A percentile compares a stretch with the other conserved stretches of the same genome.
phyloP scores from a whole-genome alignment of 1,284 basidiomycete species.

The Ganoderma resinaceum region DNA sequence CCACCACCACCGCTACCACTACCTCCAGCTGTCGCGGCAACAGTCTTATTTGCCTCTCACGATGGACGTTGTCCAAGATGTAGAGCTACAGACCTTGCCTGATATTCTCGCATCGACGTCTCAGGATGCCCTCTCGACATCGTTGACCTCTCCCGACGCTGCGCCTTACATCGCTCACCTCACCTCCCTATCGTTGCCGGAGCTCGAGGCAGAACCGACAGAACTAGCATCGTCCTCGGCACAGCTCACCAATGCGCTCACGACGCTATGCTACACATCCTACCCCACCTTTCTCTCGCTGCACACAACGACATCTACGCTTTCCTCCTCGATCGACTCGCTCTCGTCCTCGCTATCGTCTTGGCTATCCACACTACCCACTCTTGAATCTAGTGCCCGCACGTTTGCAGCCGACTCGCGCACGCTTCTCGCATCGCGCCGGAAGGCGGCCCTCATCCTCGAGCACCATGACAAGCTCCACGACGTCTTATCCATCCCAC shows the following conservation, averaged over 20 bases:
- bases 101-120: conserved; percentile 28
- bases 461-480: conserved; percentile 92
- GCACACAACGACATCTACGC: conserved; percentile 74
- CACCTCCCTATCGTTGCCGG: conserved; percentile 67
- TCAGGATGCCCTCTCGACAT: conserved; percentile 19
- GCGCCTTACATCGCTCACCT: conserved; percentile 67
- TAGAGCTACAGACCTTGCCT: conserved; percentile 21
- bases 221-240: conserved; percentile 81
- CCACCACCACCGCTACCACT: neutral
- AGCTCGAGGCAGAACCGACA: conserved; percentile 75
- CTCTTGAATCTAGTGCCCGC: conserved; percentile 72
- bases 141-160: conserved; percentile 35
- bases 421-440: conserved; percentile 67
- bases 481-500: conserved; percentile 89
- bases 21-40: neutral
- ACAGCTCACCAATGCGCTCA: conserved; percentile 86
- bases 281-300: conserved; percentile 89
- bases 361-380: conserved; percentile 75
- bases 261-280: conserved; percentile 86
- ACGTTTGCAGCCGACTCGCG: conserved; percentile 67
- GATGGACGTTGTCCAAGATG: conserved; percentile 12
- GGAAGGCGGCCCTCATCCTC: conserved; percentile 80
- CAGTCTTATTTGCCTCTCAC: neutral
- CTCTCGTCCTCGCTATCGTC: conserved; percentile 73
- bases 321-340: conserved; percentile 67